Evolutionary conservation across 495 filamentous ascomycete genomes (phyloP), one percentile per base, ranked within the genome.

Genomic region (Penicillium diatomitis): DNA sequence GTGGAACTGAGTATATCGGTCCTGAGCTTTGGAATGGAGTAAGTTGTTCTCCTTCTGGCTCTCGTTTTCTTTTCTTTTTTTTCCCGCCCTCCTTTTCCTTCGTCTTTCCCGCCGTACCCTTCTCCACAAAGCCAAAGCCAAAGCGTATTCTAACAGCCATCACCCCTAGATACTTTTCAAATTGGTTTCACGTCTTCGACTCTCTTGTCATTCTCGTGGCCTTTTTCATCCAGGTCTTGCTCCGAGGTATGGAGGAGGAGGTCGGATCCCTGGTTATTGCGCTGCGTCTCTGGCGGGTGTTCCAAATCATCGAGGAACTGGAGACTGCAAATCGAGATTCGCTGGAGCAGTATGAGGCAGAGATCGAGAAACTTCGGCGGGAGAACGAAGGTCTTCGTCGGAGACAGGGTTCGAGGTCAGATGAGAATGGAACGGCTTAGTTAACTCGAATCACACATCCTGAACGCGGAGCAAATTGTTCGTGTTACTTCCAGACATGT

Each of bases 231-330:
- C 81, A 83, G 51, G 63, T 85, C 29, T 46, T 76, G 0, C 66
- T 80, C 38, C 74, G 72, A 44, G 81, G 81, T 41, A 61, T 78
- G 3, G 61, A 75, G 4, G 77, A 81, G 60, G 77, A 85, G 60
- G 71, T 84, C 5, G 81, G 74, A 4, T 81, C 78, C 3, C 66
- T 86, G 2, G 72, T 86, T 32, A 71, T 87, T 40, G 66, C 83
- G 3, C 61, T 86, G 44, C 74, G 83, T 45, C 67, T 87, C 1
- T 84, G 82, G 80, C 74, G 84, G 29, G 73, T 87, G 33, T 77
- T 85, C 55, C 82, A 85, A 67, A 83, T 85, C 44, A 70, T 81
- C 10, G 79, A 85, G 46, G 81, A 84, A 63, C 64, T 84, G 42
- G 73, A 72, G 30, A 70, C 78, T n/a, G 79, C 74, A 4, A 77